Evolutionary conservation across 768 basidiomycete genomes (phyloP), one percentile per base, ranked within the genome.

Genomic region (Austroboletus eburneus): DNA sequence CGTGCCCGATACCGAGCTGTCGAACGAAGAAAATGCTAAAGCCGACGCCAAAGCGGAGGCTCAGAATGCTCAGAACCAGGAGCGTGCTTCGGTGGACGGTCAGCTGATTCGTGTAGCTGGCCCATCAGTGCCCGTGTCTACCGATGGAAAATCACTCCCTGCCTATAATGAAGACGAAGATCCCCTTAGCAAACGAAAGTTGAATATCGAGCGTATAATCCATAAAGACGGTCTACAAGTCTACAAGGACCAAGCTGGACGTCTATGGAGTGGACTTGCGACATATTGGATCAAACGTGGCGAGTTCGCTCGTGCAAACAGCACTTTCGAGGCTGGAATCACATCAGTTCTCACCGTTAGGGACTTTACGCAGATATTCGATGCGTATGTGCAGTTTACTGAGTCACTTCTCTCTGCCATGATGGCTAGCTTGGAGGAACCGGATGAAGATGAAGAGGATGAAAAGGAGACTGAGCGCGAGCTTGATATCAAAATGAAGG

Each of bases 271-370:
- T 5, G 96, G 95, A 1, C 68, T 98, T 23, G 94, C 94, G 2
- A 97, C 94, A 0, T 98, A 95, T 62, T 99, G 95, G 95, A 94
- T 94, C 66, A 96, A 96, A 69, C 84, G 92, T 5, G 91, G 80
- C 44, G 96, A 98, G 63, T 97, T 99, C 60, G 93, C 93, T 51
- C 78, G 88, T 42, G 91, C 91, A 14, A 90, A 85, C 53, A 73
- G 74, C 41, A 91, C 87, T 0, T 98, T 98, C 63, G 96, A 98
- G 67, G 68, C 80, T 20, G 96, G 93, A 13, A 76, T 97, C 53
- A 75, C 79, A 16, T 74, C 72, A 2, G 95, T 98, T 16, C 70
- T 98, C 57, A 97, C 95, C 1, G 85, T 97, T 54, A 81, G 94
- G 27, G 96, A 98, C 69, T 99, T 99, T 64, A 92, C 91, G 2